Conservation (phyloP, 768 basidiomycete species). For the Mrakia gelida region DNA sequence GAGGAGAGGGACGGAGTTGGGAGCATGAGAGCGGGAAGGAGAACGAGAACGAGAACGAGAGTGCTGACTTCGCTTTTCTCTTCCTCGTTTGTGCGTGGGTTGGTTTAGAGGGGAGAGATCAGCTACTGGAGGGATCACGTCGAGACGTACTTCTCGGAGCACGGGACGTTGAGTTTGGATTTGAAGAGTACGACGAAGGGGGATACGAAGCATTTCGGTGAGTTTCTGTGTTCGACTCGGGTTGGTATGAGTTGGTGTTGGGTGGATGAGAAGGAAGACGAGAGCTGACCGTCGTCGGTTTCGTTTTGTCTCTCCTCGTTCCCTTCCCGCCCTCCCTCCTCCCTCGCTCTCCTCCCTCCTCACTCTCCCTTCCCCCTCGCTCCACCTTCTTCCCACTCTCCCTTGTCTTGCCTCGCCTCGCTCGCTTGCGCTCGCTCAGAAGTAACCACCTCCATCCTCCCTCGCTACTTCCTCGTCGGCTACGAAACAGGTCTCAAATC, state of each 20-base stretch:
- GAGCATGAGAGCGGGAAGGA: not conserved
- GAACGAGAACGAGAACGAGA: not conserved
- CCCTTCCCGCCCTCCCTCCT: too few relatives aligned
- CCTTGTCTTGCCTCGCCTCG: too few relatives aligned
- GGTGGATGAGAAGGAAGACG: not conserved
- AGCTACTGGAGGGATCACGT: constrained; percentile 29
- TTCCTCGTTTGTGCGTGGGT: too few relatives aligned
- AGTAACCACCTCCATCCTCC: constrained; percentile 18
- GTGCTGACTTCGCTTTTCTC: not conserved
- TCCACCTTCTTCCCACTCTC: too few relatives aligned
- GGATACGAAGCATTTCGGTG: constrained; percentile 21
- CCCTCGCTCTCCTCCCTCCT: not conserved
- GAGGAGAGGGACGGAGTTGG: too few relatives aligned
- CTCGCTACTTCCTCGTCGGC: constrained; percentile 29
- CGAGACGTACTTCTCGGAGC: constrained; percentile 23
- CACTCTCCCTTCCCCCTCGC: not conserved
- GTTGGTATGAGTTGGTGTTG: too few relatives aligned
- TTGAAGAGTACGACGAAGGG: constrained; percentile 1
- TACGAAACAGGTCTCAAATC: constrained; percentile 28
- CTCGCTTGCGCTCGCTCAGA: constrained; percentile 12
- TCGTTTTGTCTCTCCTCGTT: too few relatives aligned
- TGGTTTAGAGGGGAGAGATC: constrained; percentile 6
- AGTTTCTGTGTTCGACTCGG: not conserved
- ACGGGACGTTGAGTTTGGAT: constrained; percentile 10
- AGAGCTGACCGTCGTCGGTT: too few relatives aligned